Percentiles rank a stretch among this genome's conserved stretches.
Conservation (phyloP, 805 yeast species). For the Nakazawaea anatomiae region DNA sequence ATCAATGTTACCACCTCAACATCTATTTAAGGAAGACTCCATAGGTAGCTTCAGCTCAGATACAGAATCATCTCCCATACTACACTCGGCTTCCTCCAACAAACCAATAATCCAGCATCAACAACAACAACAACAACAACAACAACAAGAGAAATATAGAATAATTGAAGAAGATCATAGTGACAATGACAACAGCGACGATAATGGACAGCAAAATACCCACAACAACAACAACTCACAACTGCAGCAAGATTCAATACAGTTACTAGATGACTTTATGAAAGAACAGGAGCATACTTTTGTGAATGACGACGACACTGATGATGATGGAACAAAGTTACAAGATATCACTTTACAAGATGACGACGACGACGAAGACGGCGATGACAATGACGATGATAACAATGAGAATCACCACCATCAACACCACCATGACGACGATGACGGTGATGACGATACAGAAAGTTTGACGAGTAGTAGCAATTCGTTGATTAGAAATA, state of each 20-base stretch:
- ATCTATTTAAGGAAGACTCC: conserved; percentile 15
- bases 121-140: neutral
- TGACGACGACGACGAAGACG: conserved; percentile 21
- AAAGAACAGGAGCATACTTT: neutral
- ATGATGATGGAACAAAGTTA: conserved; percentile 21
- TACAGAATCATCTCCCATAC: conserved; percentile 10
- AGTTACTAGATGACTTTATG: conserved; percentile 7
- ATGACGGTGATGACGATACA: conserved; percentile 22
- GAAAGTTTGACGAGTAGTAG: conserved; percentile 7
- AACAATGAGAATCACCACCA: too few species aligned
- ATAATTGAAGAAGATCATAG: too few species aligned
- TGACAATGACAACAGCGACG: neutral
- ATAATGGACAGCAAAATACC: neutral
- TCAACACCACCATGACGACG: neutral
- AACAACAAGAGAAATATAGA: neutral
- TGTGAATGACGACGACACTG: neutral
- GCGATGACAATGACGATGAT: too few species aligned
- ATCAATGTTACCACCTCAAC: conserved; percentile 8
- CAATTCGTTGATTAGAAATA: neutral
- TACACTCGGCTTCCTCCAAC: neutral
- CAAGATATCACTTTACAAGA: conserved; percentile 7
- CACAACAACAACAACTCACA: too few species aligned
- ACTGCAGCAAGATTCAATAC: neutral
- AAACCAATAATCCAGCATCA: neutral
- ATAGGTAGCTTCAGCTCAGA: conserved; percentile 23